Conservation (phyloP, 306 rosid genomes). For the Malus sieversii region DNA sequence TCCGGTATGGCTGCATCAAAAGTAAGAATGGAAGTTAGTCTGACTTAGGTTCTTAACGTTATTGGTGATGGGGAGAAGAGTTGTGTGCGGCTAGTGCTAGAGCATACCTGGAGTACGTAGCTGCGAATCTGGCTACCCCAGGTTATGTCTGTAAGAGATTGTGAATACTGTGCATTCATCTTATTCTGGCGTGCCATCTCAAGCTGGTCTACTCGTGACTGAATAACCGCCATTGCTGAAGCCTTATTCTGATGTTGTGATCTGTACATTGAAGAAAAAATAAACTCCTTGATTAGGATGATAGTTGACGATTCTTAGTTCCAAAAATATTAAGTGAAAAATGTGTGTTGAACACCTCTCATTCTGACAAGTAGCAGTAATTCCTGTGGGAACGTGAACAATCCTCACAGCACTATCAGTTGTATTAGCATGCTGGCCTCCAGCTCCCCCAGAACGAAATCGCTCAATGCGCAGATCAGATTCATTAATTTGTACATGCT, state of each 20-base stretch:
- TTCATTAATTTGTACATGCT: constrained; percentile 76
- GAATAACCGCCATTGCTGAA: constrained; percentile 90
- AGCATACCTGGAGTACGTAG: constrained; percentile 83
- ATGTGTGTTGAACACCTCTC: constrained; percentile 51
- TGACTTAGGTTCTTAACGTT: constrained; percentile 1
- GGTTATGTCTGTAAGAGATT: constrained; percentile 85
- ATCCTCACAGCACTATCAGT: constrained; percentile 95
- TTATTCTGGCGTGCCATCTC: constrained; percentile 91
- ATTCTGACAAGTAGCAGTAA: constrained; percentile 89
- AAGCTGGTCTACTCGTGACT: constrained; percentile 80
- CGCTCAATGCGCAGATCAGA: constrained; percentile 92
- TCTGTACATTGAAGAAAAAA: constrained; percentile 30
- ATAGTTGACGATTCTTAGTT: not conserved
- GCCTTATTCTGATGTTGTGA: constrained; percentile 93
- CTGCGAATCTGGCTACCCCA: constrained; percentile 98
- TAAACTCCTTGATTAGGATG: not conserved
- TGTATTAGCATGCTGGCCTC: constrained; percentile 91
- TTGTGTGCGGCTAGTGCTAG: constrained; percentile 3
- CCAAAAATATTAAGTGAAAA: not conserved
- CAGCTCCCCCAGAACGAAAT: constrained; percentile 86
- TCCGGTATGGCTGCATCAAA: constrained; percentile 74
- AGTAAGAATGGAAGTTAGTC: constrained; percentile 9
- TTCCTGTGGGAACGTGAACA: constrained; percentile 82
- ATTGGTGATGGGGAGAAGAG: not conserved
- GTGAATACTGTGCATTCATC: constrained; percentile 74